Conservation (phyloP, 106 monocot species). For the Dactylorhiza incarnata region DNA sequence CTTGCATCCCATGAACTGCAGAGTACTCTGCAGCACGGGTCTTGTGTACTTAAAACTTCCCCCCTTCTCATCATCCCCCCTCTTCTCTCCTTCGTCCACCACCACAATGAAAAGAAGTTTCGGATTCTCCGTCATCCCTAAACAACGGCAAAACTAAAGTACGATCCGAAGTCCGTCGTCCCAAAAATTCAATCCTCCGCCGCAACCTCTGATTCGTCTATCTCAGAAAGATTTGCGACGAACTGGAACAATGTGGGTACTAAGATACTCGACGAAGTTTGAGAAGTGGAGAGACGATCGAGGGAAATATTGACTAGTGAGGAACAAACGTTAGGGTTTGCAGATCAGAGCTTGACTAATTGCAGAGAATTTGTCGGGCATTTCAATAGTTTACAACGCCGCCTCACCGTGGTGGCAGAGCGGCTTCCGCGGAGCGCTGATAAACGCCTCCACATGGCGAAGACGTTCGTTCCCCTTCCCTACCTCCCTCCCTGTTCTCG, state of each 20-base stretch:
- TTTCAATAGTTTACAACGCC: not conserved
- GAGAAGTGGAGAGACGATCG: not conserved
- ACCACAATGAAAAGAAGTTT: constrained; percentile 76
- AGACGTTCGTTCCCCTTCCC: not conserved
- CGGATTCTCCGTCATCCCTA: constrained; percentile 43
- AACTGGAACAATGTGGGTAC: constrained; percentile 5
- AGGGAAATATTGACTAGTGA: not conserved
- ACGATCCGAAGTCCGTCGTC: not conserved
- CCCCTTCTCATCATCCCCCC: constrained; percentile 5
- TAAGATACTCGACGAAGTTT: not conserved
- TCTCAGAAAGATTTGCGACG: too few relatives aligned
- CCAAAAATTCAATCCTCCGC: not conserved
- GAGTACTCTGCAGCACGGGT: constrained; percentile 70
- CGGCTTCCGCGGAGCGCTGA: not conserved
- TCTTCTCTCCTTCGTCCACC: constrained; percentile 29
- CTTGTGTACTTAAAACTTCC: constrained; percentile 57
- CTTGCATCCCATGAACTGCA: constrained; percentile 86
- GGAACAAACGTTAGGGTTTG: not conserved
- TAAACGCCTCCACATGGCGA: not conserved
- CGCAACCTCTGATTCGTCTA: not conserved
- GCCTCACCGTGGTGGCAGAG: not conserved
- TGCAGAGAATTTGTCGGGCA: not conserved
- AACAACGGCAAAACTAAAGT: not conserved
- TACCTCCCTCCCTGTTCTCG: not conserved
- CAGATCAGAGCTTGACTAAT: not conserved